These are phyloP conservation scores for Exophiala lecanii-corni DNA, from an alignment of 2,329 filamentous ascomycete species.

Conservation along the genomic window DNA sequence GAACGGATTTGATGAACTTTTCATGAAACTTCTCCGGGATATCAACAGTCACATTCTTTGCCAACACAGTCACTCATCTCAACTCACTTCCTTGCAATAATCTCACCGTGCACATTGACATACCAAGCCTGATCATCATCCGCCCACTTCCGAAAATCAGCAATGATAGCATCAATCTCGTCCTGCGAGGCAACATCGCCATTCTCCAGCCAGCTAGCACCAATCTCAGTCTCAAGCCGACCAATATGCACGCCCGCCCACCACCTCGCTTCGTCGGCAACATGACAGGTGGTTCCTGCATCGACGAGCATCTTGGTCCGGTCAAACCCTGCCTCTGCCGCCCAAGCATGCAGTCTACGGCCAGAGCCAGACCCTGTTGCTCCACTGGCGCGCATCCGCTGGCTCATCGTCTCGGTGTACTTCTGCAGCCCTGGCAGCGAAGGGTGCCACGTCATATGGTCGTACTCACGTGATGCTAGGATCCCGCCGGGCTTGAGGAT, in stretches of 20 bases:
- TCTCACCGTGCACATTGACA: slow-evolving; percentile 11
- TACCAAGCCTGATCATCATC: slow-evolving; percentile 14
- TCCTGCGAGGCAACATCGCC: slow-evolving; percentile 5
- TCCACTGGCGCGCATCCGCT: slow-evolving; percentile 25
- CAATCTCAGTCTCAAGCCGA: slow-evolving; percentile 12
- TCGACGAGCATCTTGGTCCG: slow-evolving; percentile 18
- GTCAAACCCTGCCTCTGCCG: slow-evolving; percentile 23
- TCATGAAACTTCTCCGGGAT: too few species aligned
- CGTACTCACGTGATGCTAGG: slow-evolving; percentile 42
- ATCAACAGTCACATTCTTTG: too few species aligned
- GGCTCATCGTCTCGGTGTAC: slow-evolving; percentile 23
- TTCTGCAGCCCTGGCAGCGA: slow-evolving; percentile 21
- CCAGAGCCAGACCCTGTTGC: slow-evolving; percentile 27
- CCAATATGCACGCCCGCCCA: slow-evolving; percentile 14
- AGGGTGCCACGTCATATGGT: slow-evolving; percentile 29
- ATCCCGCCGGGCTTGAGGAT: slow-evolving; percentile 51
- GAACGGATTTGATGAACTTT: too few species aligned
- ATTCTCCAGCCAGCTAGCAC: slow-evolving; percentile 5
- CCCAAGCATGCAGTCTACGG: slow-evolving; percentile 25
- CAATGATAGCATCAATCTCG: slow-evolving; percentile 9
- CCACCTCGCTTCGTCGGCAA: slow-evolving; percentile 12
- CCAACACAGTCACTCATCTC: too few species aligned
- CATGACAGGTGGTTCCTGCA: slow-evolving; percentile 12
- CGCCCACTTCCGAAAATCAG: slow-evolving; percentile 8
- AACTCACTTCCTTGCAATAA: slow-evolving; percentile 31